phyloP scores from a whole-genome alignment of 306 rosid genomes.

The Rosa lucieae region DNA sequence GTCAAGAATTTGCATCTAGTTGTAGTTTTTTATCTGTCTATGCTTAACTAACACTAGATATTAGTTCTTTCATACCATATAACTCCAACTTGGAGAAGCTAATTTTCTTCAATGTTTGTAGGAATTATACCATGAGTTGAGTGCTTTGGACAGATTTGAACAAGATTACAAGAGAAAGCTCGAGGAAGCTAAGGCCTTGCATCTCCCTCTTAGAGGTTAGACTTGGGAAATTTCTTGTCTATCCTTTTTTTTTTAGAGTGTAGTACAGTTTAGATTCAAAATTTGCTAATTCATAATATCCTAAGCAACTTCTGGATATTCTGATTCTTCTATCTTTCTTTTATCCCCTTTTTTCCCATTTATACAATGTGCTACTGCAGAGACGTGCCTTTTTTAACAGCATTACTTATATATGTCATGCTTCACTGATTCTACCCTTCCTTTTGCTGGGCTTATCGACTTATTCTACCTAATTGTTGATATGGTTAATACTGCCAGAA shows the following conservation, averaged over 20 bases:
- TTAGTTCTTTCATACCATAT: constrained; percentile 9
- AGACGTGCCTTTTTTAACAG: background rate
- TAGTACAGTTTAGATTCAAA: background rate
- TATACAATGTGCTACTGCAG: background rate
- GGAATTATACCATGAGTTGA: constrained; percentile 86
- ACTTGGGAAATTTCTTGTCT: background rate
- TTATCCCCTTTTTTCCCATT: background rate
- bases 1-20: background rate
- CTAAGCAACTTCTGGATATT: background rate
- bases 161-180: constrained; percentile 78
- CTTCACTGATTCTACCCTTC: background rate
- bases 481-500: background rate
- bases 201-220: constrained; percentile 80
- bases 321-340: background rate
- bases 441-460: background rate
- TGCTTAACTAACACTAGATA: background rate
- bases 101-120: constrained; percentile 27
- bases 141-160: constrained; percentile 70
- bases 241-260: background rate
- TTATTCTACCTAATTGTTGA: background rate
- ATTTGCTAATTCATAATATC: background rate
- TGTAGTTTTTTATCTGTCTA: background rate
- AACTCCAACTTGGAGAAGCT: constrained; percentile 24
- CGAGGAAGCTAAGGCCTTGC: constrained; percentile 69
- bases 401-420: background rate